Conservation (phyloP, 2,329 filamentous ascomycete genomes). For the Exophiala phaeomuriformis region DNA sequence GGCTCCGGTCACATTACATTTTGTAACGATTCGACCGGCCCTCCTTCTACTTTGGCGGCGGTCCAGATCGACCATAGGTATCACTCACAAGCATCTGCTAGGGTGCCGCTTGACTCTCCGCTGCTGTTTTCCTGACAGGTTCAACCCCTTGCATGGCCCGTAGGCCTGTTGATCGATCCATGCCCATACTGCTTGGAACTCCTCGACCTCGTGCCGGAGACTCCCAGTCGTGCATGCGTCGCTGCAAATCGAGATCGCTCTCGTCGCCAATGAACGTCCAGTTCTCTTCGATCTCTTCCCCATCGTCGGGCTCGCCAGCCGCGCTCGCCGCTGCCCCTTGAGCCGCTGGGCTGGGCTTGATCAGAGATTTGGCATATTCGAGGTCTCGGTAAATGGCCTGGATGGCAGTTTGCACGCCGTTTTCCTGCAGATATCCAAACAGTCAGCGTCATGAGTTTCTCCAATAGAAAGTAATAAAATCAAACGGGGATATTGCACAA, state of each 20-base stretch:
- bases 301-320: slow-evolving; percentile 32
- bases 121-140: slow-evolving; percentile 10
- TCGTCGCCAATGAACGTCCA: slow-evolving; percentile 82
- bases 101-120: slow-evolving; percentile 9
- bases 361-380: slow-evolving; percentile 80
- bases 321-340: slow-evolving; percentile 25
- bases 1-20: no score
- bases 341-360: slow-evolving; percentile 51
- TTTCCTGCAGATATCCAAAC: slow-evolving; percentile 52
- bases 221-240: slow-evolving; percentile 30
- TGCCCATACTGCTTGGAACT: slow-evolving; percentile 8
- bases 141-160: slow-evolving; percentile 18
- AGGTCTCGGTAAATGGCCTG: slow-evolving; percentile 90
- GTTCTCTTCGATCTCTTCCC: slow-evolving; percentile 62
- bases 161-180: slow-evolving; percentile 14
- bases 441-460: no score
- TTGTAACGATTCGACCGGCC: no score
- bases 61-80: no score
- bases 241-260: slow-evolving; percentile 40
- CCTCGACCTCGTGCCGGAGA: slow-evolving; percentile 11
- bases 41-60: no score
- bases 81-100: no score
- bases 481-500: no score
- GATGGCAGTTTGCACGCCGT: slow-evolving; percentile 82
- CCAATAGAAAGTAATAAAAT: no score